Conservation (phyloP, 805 yeast species). For the Kodamaea laetipori region DNA sequence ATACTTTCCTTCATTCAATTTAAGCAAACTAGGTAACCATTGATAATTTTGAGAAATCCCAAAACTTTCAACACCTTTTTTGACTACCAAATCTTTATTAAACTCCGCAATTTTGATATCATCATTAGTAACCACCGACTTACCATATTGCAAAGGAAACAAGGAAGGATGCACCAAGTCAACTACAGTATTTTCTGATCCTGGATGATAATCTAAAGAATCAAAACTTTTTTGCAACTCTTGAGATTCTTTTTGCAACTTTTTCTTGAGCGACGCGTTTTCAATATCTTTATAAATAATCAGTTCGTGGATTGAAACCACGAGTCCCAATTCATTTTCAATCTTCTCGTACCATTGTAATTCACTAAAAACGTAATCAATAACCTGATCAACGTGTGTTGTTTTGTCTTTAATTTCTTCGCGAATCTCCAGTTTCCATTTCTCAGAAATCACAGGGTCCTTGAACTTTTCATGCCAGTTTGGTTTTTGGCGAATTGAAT, state of each 20-base stretch:
- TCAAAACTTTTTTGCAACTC: conserved; percentile 8
- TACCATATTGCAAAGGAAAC: conserved; percentile 20
- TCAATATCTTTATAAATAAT: conserved; percentile 13
- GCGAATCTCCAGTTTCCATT: conserved; percentile 30
- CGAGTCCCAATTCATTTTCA: conserved; percentile 13
- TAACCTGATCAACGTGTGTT: conserved; percentile 13
- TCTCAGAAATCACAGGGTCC: conserved; percentile 22
- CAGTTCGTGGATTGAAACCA: conserved; percentile 11
- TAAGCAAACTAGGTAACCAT: conserved; percentile 21
- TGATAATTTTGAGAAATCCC: conserved; percentile 17
- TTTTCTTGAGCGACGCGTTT: conserved; percentile 1
- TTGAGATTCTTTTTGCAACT: conserved; percentile 3
- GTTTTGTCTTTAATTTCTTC: conserved; percentile 10
- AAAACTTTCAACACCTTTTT: conserved; percentile 2
- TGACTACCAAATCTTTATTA: background rate
- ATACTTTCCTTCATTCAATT: conserved; percentile 14
- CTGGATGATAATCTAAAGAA: conserved; percentile 18
- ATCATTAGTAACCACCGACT: conserved; percentile 12
- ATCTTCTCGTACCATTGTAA: conserved; percentile 17
- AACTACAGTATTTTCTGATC: conserved; percentile 16
- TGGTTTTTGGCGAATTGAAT: conserved; percentile 26
- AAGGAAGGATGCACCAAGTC: conserved; percentile 27
- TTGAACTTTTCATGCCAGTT: conserved; percentile 30
- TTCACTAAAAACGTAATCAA: conserved; percentile 18
- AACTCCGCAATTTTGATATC: conserved; percentile 8